These are phyloP conservation scores for Saccharata proteae DNA, from an alignment of 2,329 filamentous ascomycete genomes.

Conservation along the genomic window DNA sequence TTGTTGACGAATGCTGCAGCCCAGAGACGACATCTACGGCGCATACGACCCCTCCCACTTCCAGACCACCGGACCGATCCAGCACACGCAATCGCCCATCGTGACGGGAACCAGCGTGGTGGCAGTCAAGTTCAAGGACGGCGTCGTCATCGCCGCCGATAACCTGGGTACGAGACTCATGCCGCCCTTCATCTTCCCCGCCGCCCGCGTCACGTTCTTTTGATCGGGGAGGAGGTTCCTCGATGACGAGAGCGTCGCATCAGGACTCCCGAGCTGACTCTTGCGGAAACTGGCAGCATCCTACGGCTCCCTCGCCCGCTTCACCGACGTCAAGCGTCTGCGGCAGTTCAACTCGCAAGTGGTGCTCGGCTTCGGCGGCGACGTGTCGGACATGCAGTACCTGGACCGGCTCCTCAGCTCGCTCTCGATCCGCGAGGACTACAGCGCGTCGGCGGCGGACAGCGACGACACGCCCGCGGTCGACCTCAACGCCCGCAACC, in stretches of 20 bases:
- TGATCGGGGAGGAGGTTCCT: too few species aligned
- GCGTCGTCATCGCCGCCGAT: slow-evolving; percentile 92
- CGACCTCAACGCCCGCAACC: slow-evolving; percentile 82
- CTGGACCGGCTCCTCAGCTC: slow-evolving; percentile 82
- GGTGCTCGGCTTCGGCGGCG: slow-evolving; percentile 87
- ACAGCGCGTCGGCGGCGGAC: slow-evolving; percentile 34
- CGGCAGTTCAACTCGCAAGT: slow-evolving; percentile 74
- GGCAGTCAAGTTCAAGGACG: slow-evolving; percentile 89
- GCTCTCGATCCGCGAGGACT: slow-evolving; percentile 81
- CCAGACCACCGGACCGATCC: slow-evolving; percentile 56
- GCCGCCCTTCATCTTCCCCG: too few species aligned
- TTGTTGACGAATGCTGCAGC: slow-evolving; percentile 41
- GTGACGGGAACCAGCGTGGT: slow-evolving; percentile 95
- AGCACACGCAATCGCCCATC: slow-evolving; percentile 83
- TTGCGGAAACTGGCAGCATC: slow-evolving; percentile 62
- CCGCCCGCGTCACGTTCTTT: too few species aligned
- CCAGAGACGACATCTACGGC: slow-evolving; percentile 94
- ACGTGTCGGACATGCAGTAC: slow-evolving; percentile 99
- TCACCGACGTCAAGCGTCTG: slow-evolving; percentile 92
- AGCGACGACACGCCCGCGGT: slow-evolving; percentile 11
- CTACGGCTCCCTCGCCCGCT: slow-evolving; percentile 89
- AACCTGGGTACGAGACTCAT: slow-evolving; percentile 64
- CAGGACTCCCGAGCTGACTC: too few species aligned
- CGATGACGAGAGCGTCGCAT: too few species aligned
- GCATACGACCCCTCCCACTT: slow-evolving; percentile 83